Conservation (phyloP, 2,329 filamentous ascomycete species). For the Talaromyces verruculosus region DNA sequence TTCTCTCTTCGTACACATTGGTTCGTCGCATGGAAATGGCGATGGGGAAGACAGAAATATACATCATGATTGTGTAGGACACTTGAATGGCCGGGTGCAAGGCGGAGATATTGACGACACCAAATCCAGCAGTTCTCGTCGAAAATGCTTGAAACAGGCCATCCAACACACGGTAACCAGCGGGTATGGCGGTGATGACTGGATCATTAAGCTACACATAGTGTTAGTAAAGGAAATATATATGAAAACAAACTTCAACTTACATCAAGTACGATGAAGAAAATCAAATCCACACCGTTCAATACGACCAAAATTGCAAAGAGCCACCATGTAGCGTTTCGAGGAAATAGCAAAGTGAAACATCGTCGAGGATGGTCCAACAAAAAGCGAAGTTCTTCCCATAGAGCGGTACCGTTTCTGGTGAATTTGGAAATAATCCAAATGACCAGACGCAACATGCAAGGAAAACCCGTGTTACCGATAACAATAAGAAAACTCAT, state of each 20-base stretch:
- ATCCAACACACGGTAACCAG: conserved; percentile 75
- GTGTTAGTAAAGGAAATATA: conserved; percentile 22
- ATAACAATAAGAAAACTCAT: conserved; percentile 87
- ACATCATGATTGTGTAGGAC: conserved; percentile 98
- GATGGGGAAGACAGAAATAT: conserved; percentile 95
- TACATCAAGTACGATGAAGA: conserved; percentile 90
- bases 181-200: conserved; percentile 65
- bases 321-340: conserved; percentile 90
- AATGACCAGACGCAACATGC: conserved; percentile 90
- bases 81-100: conserved; percentile 91
- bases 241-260: conserved; percentile 32
- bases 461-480: conserved; percentile 92
- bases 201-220: conserved; percentile 65
- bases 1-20: conserved; percentile 89
- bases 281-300: conserved; percentile 81
- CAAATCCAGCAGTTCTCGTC: conserved; percentile 87
- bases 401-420: conserved; percentile 66
- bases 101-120: conserved; percentile 71
- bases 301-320: conserved; percentile 80
- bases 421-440: conserved; percentile 72
- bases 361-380: conserved; percentile 93
- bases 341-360: conserved; percentile 91
- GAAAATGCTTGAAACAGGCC: conserved; percentile 88
- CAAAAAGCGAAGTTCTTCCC: conserved; percentile 87
- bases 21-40: conserved; percentile 91